Conservation (phyloP, 441 rosid genomes). For the Iberis amara region DNA sequence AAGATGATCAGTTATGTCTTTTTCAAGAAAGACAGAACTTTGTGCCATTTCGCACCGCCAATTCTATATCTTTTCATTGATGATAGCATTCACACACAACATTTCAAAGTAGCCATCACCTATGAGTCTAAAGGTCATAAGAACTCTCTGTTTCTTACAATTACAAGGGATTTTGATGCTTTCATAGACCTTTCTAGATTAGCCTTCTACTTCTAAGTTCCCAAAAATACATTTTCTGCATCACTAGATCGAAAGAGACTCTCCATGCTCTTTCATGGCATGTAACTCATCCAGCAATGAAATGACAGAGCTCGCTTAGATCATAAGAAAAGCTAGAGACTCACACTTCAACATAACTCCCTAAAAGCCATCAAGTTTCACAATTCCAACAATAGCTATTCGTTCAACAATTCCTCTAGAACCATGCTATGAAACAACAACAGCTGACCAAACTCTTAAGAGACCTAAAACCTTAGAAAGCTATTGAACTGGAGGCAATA, state of each 20-base stretch:
- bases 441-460: slow-evolving; percentile 4
- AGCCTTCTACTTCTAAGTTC: neutral
- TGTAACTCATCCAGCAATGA: neutral
- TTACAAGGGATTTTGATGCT: neutral
- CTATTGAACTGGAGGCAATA: neutral
- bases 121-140: neutral
- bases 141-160: slow-evolving; percentile 2
- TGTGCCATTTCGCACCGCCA: neutral
- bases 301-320: neutral
- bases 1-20: neutral
- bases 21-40: slow-evolving; percentile 9
- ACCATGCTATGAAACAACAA: neutral
- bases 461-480: neutral
- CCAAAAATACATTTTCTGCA: neutral
- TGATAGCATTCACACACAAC: neutral
- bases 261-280: neutral
- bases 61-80: neutral
- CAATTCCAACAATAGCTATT: neutral
- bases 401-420: neutral
- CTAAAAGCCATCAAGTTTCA: slow-evolving; percentile 11
- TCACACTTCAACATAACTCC: neutral
- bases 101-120: neutral
- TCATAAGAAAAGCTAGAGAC: neutral
- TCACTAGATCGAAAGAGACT: neutral
- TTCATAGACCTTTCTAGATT: neutral